Base-by-base conservation (phyloP, 2,329 filamentous ascomycete genomes). In the Byssochlamys sp. region DNA sequence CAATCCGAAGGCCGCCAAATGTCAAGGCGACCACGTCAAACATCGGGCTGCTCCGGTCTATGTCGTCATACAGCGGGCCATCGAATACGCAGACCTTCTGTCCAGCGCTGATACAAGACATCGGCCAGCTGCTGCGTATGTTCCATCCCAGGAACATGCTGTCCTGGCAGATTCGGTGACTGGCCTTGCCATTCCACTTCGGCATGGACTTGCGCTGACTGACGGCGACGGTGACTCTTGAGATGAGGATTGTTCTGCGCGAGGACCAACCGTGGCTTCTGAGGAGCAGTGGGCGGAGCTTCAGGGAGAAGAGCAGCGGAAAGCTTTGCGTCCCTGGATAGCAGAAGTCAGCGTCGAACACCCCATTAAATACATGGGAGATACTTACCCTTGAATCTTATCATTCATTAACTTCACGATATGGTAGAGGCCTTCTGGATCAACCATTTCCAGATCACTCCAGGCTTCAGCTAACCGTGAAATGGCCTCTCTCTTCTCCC, bases 61-160 rank as follows among this genome's bases (percentile, higher is more conserved):
- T 12, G 10, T n/a, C 4, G 11, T 57, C 49, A 66, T 52, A 65
- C 57, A 53, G 68, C 75, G 19, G 78, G 76, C 88, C 88, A 91
- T 57, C 88, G 80, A 56, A 83, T 81, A 62, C 86, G 85, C 65
- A 97, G 77, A 1, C 90, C 91, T 58, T 95, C 89, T 2, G 87
- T 85, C 94, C 94, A 99, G 50, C 92, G 84, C 14, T 86, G 84
- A 74, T 96, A 97, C 24, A 99, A 81, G 24, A 95, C 89, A 71
- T 96, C 91, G 1, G 89, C 90, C 39, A 97, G 80, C 69, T 95
- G 85, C 68, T 90, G 90, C 63, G 88, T 89, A 73, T 96, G 92
- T 73, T 96, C 91, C 89, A 96, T 92, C 1, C 91, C 92, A 1
- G 85, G 81, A 57, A 80, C 75, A 53, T 77, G 71, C 61, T 82